Evolutionary conservation across 1,139 yeast genomes (phyloP), one percentile per base, ranked within the genome.

Genomic region (Saccharomyces hybrid): DNA sequence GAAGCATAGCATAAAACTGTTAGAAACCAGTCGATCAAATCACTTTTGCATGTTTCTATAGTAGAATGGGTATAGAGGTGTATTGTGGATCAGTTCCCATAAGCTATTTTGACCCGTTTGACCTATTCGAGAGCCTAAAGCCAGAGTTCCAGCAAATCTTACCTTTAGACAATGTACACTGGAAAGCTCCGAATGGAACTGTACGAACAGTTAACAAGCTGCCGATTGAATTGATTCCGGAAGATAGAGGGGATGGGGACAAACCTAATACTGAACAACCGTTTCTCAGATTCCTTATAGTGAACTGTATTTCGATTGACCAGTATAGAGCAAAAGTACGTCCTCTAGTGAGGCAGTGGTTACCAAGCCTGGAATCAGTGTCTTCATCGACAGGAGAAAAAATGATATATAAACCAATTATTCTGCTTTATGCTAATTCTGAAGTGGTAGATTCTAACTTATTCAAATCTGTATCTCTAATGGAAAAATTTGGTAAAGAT

Each of bases 21-120:
- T 31, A 31, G 34, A 31, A 31, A 13, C 34, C 34, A 31, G 34
- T 31, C 34, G 34, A 31, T 31, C 34, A 31, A 31, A 31, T 31
- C 34, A 31, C 34, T 31, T 31, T 31, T 31, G 34, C 34, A 31
- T 31, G 34, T 31, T 31, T 31, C 2, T 31, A 31, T 31, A 31
- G 34, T 31, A 31, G 34, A 31, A 31, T 31, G 34, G 34, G 34
- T 31, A 31, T 31, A 31, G 34, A 31, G 34, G 34, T 31, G 34
- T 31, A 31, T 31, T 31, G 34, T 31, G 34, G 34, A 31, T 31
- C 34, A 31, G 71, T 83, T 4, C 66, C 69, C 50, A 72, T 86
- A 28, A 90, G 95, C 8, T 90, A 83, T 69, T 89, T 87, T 69
- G 98, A 93, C 67, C 98, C 98, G 0, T 87, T 88, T 66, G 80